phyloP scores from a whole-genome alignment of 1,139 yeast species.

The Saccharomyces pastorianus region DNA sequence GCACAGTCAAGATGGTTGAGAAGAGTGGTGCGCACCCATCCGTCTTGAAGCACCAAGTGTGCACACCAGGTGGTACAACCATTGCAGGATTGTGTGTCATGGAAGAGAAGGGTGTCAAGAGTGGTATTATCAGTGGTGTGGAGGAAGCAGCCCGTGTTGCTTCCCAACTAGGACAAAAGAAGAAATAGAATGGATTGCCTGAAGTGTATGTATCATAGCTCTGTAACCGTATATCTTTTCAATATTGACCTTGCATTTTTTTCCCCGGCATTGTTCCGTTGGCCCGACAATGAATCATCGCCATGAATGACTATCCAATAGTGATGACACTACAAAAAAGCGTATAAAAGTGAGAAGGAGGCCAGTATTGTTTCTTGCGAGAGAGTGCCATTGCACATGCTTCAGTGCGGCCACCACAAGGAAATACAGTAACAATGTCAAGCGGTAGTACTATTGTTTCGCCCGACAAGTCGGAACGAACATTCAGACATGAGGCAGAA shows the following conservation, averaged over 20 bases:
- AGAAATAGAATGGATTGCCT: constrained; percentile 10
- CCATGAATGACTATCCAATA: constrained; percentile 1
- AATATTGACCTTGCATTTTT: neutral
- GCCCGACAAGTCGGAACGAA: constrained; percentile 1
- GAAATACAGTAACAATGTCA: neutral
- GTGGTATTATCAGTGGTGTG: constrained; percentile 80
- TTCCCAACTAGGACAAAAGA: constrained; percentile 65
- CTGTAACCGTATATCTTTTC: neutral
- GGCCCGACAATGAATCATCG: neutral
- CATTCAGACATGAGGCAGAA: constrained; percentile 14
- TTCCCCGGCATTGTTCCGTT: neutral
- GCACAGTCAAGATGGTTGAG: constrained; percentile 90
- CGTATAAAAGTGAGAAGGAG: neutral
- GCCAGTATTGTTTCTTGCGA: neutral
- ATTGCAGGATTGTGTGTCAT: constrained; percentile 88
- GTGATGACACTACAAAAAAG: neutral
- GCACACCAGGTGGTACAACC: constrained; percentile 97
- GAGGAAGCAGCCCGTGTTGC: constrained; percentile 87
- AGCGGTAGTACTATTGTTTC: neutral
- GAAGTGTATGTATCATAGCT: neutral
- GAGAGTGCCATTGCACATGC: neutral
- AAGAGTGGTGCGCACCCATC: constrained; percentile 85
- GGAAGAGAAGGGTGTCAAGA: constrained; percentile 87
- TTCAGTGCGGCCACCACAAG: neutral
- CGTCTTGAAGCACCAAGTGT: constrained; percentile 74